Evolutionary conservation across 371 early-diverging fungal species (phyloP).

Genomic region (Circinella umbellata): DNA sequence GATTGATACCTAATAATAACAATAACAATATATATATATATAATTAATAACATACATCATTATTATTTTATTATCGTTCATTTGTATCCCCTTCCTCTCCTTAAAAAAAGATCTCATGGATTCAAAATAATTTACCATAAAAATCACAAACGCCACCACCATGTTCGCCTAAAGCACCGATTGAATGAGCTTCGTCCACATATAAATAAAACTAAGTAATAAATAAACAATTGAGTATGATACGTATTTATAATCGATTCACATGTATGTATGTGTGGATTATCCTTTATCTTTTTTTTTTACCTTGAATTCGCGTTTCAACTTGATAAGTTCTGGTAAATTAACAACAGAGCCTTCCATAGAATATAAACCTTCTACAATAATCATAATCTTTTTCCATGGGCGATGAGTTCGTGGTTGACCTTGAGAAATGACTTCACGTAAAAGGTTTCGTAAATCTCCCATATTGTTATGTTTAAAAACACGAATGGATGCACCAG

Average conservation of each 20-base stretch:
- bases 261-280: too few species aligned
- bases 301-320: constrained; percentile 96
- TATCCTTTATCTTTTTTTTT: too few species aligned
- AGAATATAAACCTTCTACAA: constrained; percentile 99
- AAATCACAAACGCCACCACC: constrained; percentile 97
- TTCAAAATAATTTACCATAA: constrained; percentile 50
- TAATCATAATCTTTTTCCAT: constrained; percentile 98
- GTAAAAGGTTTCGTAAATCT: constrained; percentile 88
- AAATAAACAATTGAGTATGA: not conserved
- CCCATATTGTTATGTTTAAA: constrained; percentile 95
- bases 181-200: constrained; percentile 99
- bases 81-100: too few species aligned
- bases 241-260: too few species aligned
- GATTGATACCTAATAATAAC: constrained; percentile 77
- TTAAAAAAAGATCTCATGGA: too few species aligned
- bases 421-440: constrained; percentile 96
- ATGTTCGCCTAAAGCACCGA: constrained; percentile 92
- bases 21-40: constrained; percentile 62
- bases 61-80: not conserved
- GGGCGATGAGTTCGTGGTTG: constrained; percentile 99
- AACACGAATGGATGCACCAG: constrained; percentile 93
- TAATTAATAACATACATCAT: not conserved
- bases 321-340: constrained; percentile 89
- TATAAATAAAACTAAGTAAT: constrained; percentile 84
- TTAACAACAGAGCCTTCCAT: constrained; percentile 99